Evolutionary conservation across 2,329 filamentous ascomycete species (phyloP), one percentile per base, ranked within the genome.

Genomic region (Phialocephala subalpina): DNA sequence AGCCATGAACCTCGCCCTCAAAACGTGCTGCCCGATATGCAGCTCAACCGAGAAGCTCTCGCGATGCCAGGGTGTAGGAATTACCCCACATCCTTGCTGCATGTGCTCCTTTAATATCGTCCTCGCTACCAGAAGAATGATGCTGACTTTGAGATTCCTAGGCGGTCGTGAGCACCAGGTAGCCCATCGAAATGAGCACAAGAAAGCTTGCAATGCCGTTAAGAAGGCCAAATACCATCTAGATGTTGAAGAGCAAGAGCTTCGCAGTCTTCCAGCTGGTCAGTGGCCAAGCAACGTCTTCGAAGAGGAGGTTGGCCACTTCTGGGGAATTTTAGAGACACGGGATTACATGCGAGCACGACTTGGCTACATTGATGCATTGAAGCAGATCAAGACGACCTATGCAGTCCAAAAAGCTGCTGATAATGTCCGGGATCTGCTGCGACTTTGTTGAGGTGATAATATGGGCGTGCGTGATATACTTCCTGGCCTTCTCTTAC

Each of bases 321-420:
- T 86, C 69, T 84, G 81, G 80, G 73, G 73, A 8, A 73, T 81
- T 22, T 1, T 67, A 1, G 73, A 74, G 40, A 84, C 82, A 2
- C 77, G 80, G n/a, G 67, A 75, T 12, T 86, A 84, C 69, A 83
- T 84, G 81, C 69, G 69, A 49, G 77, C 78, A 2, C 77, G 78
- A 22, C 78, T 72, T 60, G 69, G 52, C 0, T 63, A 81, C 2
- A 75, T 76, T 3, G 71, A 79, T 20, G 66, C 70, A 0, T 67
- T 86, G 1, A 58, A 75, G 22, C 71, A 70, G 11, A 69, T 81
- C 42, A 73, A 78, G 14, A 78, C 76, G 0, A 52, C 68, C 16
- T 67, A 79, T 7, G 79, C 79, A 0, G 77, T 83, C 7, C 38
- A 78, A 57, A 70, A 75, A 18, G 75, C 76, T 1, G 71, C 84